Percentiles rank a stretch among this genome's conserved stretches.
Evolutionary conservation across 2,329 filamentous ascomycete genomes (phyloP).

Genomic region (Fusarium vanettenii): DNA sequence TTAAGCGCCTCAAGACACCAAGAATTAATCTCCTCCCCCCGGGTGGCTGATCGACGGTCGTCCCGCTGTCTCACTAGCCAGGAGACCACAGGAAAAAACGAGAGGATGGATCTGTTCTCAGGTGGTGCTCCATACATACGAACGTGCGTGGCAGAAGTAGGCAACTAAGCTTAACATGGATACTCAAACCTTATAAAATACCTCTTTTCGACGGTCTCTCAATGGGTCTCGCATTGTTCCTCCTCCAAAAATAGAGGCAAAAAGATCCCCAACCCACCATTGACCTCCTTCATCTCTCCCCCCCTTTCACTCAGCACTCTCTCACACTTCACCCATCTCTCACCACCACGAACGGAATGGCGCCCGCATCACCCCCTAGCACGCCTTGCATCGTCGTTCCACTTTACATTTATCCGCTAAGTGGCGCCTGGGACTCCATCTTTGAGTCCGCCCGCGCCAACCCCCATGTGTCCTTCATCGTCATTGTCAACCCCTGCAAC

Average conservation of each 20-base stretch:
- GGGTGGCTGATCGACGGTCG: background rate
- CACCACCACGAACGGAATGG: background rate
- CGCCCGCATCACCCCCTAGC: background rate
- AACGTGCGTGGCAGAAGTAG: background rate
- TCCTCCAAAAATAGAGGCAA: background rate
- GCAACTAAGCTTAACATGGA: background rate
- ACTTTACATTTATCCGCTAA: constrained; percentile 28
- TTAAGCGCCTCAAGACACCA: background rate
- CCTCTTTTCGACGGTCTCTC: background rate
- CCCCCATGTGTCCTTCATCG: constrained; percentile 21
- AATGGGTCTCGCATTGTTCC: background rate
- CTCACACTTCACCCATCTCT: background rate
- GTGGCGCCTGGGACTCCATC: constrained; percentile 21
- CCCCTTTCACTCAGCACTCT: background rate
- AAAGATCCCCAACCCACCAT: background rate
- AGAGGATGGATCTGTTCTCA: background rate
- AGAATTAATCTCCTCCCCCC: background rate
- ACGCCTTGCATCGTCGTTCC: constrained; percentile 20
- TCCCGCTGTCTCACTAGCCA: background rate
- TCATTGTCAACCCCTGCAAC: constrained; percentile 25
- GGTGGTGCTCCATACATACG: background rate
- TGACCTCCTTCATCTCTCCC: background rate
- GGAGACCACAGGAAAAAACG: background rate
- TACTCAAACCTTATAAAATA: background rate
- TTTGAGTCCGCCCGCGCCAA: constrained; percentile 14